Conservation (phyloP, 108 stramenopile species). For the Pseudonitzschia delicatissima region DNA sequence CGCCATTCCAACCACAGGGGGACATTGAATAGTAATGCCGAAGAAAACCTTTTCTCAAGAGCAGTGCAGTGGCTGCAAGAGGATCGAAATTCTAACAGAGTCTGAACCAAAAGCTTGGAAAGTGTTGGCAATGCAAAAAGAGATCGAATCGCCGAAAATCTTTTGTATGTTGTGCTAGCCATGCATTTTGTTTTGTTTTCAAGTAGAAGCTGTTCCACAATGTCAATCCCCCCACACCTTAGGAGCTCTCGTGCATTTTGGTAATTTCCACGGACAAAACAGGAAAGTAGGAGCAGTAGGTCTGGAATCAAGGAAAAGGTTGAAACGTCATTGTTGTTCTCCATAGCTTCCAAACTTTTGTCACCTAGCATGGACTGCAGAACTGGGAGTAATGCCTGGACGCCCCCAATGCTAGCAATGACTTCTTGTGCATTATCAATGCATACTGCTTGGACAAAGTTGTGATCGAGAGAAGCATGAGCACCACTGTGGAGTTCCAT, state of each 20-base stretch:
- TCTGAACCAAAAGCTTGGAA: conserved; percentile 40
- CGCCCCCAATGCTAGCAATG: conserved; percentile 64
- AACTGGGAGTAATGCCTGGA: conserved; percentile 62
- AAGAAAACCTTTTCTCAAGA: conserved; percentile 67
- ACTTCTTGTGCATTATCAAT: conserved; percentile 55
- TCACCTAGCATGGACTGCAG: conserved; percentile 30
- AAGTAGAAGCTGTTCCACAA: conserved; percentile 50
- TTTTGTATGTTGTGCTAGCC: neutral
- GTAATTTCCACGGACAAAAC: conserved; percentile 66
- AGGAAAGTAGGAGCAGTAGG: conserved; percentile 46
- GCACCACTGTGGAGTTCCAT: conserved; percentile 63
- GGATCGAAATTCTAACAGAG: conserved; percentile 59
- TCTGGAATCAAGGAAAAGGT: conserved; percentile 34
- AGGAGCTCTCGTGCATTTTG: conserved; percentile 67
- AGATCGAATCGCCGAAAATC: conserved; percentile 3
- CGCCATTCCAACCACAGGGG: conserved; percentile 59
- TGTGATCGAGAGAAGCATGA: conserved; percentile 35
- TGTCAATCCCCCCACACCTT: conserved; percentile 69
- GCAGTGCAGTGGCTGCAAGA: conserved; percentile 51
- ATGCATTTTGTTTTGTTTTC: conserved; percentile 12
- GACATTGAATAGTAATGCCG: conserved; percentile 65
- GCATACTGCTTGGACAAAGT: conserved; percentile 40
- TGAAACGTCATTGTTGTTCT: neutral
- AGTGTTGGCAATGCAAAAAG: conserved; percentile 22
- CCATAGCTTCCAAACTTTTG: neutral